Evolutionary conservation across 2,329 filamentous ascomycete species (phyloP).

Genomic region (Cytospora paraplurivora): DNA sequence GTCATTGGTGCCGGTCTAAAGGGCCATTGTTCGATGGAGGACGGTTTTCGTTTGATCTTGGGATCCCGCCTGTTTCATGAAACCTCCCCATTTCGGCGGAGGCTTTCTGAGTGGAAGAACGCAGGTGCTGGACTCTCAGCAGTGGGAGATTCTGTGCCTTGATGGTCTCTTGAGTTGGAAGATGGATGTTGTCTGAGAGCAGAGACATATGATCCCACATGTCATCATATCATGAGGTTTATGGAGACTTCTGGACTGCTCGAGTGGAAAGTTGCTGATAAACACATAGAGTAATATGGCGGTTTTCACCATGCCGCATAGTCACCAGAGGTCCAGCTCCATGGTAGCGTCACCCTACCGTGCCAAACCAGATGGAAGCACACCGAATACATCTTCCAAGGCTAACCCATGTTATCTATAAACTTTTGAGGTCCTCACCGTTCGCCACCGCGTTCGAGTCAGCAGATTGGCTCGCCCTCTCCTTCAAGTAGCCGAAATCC

Average conservation of each 20-base stretch:
- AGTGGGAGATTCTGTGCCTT: no score
- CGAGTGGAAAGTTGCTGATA: no score
- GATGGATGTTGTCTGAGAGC: neutral
- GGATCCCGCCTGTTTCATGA: neutral
- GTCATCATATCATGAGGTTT: neutral
- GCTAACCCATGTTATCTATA: neutral
- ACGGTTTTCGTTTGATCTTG: no score
- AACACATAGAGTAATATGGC: neutral
- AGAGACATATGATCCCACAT: neutral
- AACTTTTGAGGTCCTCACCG: neutral
- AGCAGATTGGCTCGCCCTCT: neutral
- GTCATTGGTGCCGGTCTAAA: constrained; percentile 18
- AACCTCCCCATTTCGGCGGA: neutral
- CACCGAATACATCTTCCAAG: no score
- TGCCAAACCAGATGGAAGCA: neutral
- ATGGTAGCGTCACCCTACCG: no score
- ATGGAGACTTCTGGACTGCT: neutral
- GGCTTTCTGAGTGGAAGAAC: neutral
- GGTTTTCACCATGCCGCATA: no score
- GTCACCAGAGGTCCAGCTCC: no score
- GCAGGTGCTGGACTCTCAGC: no score
- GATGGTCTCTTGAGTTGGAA: no score
- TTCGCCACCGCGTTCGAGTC: neutral
- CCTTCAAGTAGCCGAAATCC: constrained; percentile 14
- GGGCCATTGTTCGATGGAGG: neutral